Evolutionary conservation across 208 protist genomes (phyloP).

Genomic region (Tritrichomonas foetus): DNA sequence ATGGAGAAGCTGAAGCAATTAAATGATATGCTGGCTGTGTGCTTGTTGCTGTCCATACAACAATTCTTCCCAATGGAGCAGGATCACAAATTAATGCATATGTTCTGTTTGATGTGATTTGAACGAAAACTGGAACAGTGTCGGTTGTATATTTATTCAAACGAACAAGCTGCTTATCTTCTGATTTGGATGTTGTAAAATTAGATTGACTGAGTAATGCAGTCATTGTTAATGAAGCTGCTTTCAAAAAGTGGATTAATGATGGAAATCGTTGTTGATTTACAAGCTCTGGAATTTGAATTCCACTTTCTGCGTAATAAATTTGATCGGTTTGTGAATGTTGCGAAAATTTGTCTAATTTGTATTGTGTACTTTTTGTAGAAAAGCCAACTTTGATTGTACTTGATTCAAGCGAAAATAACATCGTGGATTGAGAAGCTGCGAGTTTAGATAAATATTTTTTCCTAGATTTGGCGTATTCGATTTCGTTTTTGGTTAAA

Average conservation of each 20-base stretch:
- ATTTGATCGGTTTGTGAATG: neutral
- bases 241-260: slow-evolving; percentile 4
- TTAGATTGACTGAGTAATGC: neutral
- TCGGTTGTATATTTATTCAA: neutral
- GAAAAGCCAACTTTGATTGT: neutral
- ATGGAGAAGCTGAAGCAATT: neutral
- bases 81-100: neutral
- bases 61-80: neutral
- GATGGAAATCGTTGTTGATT: neutral
- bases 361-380: neutral
- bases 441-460: neutral
- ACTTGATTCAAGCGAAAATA: slow-evolving; percentile 7
- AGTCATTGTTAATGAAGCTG: neutral
- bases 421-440: neutral
- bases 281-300: neutral
- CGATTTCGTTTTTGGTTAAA: neutral
- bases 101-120: neutral
- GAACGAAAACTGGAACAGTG: neutral
- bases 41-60: neutral
- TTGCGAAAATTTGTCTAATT: neutral
- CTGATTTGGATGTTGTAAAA: neutral
- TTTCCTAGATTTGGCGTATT: neutral
- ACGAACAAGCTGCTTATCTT: neutral
- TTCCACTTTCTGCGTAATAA: neutral
- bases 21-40: neutral